phyloP scores from a whole-genome alignment of 495 filamentous ascomycete species.

The Tuber microsphaerosporum region DNA sequence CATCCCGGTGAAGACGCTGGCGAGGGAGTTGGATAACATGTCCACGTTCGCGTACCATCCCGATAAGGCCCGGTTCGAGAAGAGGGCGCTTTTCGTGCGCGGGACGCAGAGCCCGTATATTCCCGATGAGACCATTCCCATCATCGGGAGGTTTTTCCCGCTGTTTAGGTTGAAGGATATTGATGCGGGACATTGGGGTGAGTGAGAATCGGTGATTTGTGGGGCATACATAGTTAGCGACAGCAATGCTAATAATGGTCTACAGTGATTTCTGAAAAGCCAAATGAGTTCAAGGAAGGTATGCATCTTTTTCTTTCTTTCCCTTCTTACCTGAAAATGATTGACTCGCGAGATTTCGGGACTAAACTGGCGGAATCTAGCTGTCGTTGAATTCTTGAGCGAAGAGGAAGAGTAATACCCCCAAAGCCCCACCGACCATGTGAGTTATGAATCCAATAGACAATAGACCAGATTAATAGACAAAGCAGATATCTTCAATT shows the following conservation, averaged over 20 bases:
- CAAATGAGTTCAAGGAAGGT: slow-evolving; percentile 78
- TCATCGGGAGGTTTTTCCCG: slow-evolving; percentile 86
- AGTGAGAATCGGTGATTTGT: slow-evolving; percentile 16
- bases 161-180: slow-evolving; percentile 71
- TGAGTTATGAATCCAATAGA: too few species aligned
- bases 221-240: not conserved
- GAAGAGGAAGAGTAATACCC: slow-evolving; percentile 48
- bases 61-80: slow-evolving; percentile 56
- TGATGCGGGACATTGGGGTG: slow-evolving; percentile 77
- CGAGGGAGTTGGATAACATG: slow-evolving; percentile 56
- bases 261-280: slow-evolving; percentile 78
- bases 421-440: not conserved
- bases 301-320: slow-evolving; percentile 35
- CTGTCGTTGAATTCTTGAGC: slow-evolving; percentile 57
- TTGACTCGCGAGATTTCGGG: not conserved
- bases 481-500: not conserved
- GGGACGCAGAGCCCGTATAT: slow-evolving; percentile 81
- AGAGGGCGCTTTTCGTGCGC: slow-evolving; percentile 73
- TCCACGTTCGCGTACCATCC: slow-evolving; percentile 80
- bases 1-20: slow-evolving; percentile 57
- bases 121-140: slow-evolving; percentile 74
- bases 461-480: not conserved
- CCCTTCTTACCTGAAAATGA: not conserved
- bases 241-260: slow-evolving; percentile 5
- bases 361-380: slow-evolving; percentile 42